Percentiles rank a stretch among this genome's conserved stretches.
phyloP scores from a whole-genome alignment of 2,329 filamentous ascomycete species.

The Fusarium anguioides region DNA sequence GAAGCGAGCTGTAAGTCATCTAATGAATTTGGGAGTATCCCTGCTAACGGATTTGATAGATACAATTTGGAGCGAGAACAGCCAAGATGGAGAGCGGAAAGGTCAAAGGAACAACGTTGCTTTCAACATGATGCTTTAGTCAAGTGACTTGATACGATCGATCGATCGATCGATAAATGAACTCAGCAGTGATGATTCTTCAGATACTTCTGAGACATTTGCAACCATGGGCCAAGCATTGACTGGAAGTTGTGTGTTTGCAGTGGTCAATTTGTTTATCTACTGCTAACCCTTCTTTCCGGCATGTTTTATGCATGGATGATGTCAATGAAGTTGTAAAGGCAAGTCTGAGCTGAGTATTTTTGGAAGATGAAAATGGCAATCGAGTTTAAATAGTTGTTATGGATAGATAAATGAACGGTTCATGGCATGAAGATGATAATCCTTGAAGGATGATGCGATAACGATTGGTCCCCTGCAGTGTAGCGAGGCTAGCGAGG shows the following conservation, averaged over 20 bases:
- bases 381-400: neutral
- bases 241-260: constrained; percentile 60
- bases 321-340: constrained; percentile 65
- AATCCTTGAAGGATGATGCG: constrained; percentile 15
- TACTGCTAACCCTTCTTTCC: constrained; percentile 57
- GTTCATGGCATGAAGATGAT: constrained; percentile 21
- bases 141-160: constrained; percentile 32
- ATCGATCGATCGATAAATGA: no score
- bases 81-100: constrained; percentile 82
- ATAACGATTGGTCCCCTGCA: constrained; percentile 5
- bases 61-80: constrained; percentile 84
- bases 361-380: neutral
- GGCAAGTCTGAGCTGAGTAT: constrained; percentile 73
- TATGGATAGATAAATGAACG: constrained; percentile 9
- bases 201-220: constrained; percentile 80
- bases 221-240: constrained; percentile 39
- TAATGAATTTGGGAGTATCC: neutral
- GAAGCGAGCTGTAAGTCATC: constrained; percentile 80
- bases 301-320: constrained; percentile 37
- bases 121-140: constrained; percentile 54
- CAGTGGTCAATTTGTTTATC: constrained; percentile 18
- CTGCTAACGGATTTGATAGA: constrained; percentile 57
- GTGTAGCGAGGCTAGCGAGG: neutral
- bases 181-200: constrained; percentile 71
- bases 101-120: constrained; percentile 74